Evolutionary conservation across 352 stramenopile species (phyloP).

Genomic region (Globisporangium alternatum): DNA sequence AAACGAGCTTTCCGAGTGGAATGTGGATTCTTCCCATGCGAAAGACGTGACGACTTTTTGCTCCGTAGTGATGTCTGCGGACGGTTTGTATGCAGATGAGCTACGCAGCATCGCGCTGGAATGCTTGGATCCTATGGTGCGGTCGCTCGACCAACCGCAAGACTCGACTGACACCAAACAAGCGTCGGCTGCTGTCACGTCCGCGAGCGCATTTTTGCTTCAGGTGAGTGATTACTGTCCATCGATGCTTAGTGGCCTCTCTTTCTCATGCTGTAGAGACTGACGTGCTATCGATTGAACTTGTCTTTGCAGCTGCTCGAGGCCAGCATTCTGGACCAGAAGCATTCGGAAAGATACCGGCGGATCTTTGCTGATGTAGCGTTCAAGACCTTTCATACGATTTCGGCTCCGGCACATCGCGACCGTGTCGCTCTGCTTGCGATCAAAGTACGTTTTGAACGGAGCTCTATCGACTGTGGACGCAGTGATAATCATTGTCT

Average conservation of each 20-base stretch:
- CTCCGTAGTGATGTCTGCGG: slow-evolving; percentile 15
- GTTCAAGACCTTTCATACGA: slow-evolving; percentile 8
- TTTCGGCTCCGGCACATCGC: slow-evolving; percentile 4
- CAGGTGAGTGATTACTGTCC: slow-evolving; percentile 6
- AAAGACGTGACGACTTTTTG: slow-evolving; percentile 31
- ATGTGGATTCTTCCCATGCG: slow-evolving; percentile 13
- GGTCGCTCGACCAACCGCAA: slow-evolving; percentile 15
- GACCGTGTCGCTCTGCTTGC: slow-evolving; percentile 14
- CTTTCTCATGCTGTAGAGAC: background rate
- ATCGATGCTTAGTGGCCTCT: background rate
- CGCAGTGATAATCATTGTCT: background rate
- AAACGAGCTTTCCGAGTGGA: slow-evolving; percentile 12
- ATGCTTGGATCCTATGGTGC: slow-evolving; percentile 19
- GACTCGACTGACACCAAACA: background rate
- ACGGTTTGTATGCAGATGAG: slow-evolving; percentile 21
- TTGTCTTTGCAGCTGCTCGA: slow-evolving; percentile 14
- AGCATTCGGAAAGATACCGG: background rate
- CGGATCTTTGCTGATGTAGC: slow-evolving; percentile 15
- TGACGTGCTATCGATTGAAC: background rate
- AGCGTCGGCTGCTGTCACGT: background rate
- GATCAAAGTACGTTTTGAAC: slow-evolving; percentile 25
- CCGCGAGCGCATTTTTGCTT: slow-evolving; percentile 13
- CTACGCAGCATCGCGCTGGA: slow-evolving; percentile 19
- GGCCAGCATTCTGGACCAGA: slow-evolving; percentile 4
- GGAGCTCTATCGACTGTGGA: background rate